Evolutionary conservation across 495 filamentous ascomycete genomes (phyloP).

Genomic region (Penicillium salamii): DNA sequence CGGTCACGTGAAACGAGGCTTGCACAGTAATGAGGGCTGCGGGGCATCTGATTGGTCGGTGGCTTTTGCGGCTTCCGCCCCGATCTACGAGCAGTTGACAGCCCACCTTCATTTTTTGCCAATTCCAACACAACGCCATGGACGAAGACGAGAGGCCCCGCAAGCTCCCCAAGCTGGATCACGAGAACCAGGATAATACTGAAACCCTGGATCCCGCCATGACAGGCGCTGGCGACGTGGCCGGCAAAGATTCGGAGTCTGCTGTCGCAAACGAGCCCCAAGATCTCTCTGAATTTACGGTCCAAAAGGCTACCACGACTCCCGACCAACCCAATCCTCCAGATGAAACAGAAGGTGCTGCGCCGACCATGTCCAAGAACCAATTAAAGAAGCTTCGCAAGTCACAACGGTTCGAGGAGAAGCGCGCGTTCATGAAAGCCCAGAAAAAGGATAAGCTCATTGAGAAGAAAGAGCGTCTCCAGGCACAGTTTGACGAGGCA

Average conservation of each 20-base stretch:
- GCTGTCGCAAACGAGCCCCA: conserved; percentile 5
- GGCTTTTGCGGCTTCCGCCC: conserved; percentile 17
- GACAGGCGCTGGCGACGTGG: conserved; percentile 28
- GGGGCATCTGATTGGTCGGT: conserved; percentile 30
- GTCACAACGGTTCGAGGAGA: conserved; percentile 64
- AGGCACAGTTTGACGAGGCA: conserved; percentile 34
- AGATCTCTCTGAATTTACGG: conserved; percentile 3
- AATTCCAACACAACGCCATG: conserved; percentile 32
- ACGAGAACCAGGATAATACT: conserved; percentile 20
- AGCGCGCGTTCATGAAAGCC: conserved; percentile 63
- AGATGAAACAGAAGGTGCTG: conserved; percentile 13
- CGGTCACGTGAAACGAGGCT: conserved; percentile 32
- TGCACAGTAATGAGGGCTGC: conserved; percentile 35
- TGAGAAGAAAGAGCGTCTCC: conserved; percentile 60
- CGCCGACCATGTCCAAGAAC: conserved; percentile 67
- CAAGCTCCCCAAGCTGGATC: conserved; percentile 49
- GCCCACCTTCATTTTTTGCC: conserved; percentile 11
- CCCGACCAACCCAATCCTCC: conserved; percentile 7
- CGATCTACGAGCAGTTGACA: conserved; percentile 16
- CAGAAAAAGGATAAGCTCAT: conserved; percentile 69
- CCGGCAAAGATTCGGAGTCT: conserved; percentile 12
- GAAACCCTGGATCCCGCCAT: conserved; percentile 28
- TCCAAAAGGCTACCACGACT: background rate
- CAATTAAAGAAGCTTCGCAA: conserved; percentile 70
- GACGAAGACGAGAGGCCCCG: conserved; percentile 51